These are phyloP conservation scores for Scheffersomyces illinoinensis DNA, from an alignment of 1,139 yeast species.

Conservation along the genomic window DNA sequence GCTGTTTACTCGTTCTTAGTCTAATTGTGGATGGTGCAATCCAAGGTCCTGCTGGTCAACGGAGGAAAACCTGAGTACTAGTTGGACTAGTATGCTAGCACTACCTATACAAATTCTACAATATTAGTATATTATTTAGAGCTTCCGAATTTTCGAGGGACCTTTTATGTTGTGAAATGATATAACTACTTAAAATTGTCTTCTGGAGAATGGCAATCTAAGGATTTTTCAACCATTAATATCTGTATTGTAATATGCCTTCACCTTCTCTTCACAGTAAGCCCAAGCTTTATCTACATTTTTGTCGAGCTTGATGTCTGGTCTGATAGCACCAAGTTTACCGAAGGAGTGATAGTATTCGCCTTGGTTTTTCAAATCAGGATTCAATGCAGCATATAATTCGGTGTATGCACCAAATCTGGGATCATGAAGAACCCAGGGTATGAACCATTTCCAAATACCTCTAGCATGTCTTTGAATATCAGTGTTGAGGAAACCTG, in stretches of 20 bases:
- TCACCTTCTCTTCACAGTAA: slow-evolving; percentile 6
- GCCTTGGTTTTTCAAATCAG: slow-evolving; percentile 12
- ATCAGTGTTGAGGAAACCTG: slow-evolving; percentile 47
- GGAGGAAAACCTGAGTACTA: no score
- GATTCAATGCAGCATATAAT: slow-evolving; percentile 22
- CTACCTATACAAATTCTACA: no score
- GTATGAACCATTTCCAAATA: background rate
- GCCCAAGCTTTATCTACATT: slow-evolving; percentile 7
- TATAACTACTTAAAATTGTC: no score
- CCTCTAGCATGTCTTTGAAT: slow-evolving; percentile 30
- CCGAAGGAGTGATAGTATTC: slow-evolving; percentile 8
- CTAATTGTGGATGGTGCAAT: no score
- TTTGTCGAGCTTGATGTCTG: slow-evolving; percentile 5
- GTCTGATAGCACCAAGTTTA: slow-evolving; percentile 4
- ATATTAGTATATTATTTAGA: no score
- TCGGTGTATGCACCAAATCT: slow-evolving; percentile 24
- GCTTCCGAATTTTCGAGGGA: background rate
- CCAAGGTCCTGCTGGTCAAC: no score
- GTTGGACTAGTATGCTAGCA: no score
- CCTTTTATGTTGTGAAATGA: background rate
- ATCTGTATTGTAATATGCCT: background rate
- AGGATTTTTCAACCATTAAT: no score
- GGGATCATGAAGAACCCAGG: slow-evolving; percentile 3
- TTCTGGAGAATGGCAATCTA: no score
- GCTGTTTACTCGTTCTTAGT: no score